These are phyloP conservation scores for Penicillium sp. DNA, from an alignment of 2,329 filamentous ascomycete species.

Conservation along the genomic window DNA sequence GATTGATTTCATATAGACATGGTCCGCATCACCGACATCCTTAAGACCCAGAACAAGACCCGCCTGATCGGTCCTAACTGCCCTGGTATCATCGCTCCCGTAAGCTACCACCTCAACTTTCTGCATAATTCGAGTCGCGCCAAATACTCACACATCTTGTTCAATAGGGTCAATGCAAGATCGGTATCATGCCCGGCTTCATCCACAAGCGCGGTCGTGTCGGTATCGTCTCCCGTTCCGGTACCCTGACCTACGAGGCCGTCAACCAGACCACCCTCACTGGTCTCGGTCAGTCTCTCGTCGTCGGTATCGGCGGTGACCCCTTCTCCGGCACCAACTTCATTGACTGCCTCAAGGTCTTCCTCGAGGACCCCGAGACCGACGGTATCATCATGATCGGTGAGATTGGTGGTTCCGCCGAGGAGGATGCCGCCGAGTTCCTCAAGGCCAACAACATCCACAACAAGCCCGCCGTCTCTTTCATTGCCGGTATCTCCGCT, in stretches of 20 bases:
- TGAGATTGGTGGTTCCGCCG: conserved; percentile 94
- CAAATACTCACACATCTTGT: conserved; percentile 26
- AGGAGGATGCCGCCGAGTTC: conserved; percentile 98
- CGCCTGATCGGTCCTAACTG: conserved; percentile 97
- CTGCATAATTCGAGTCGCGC: not conserved
- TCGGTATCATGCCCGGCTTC: conserved; percentile 99
- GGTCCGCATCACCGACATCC: conserved; percentile 96
- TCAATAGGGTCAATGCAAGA: conserved; percentile 88
- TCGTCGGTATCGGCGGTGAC: conserved; percentile 97
- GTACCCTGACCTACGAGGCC: conserved; percentile 98
- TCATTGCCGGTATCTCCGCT: conserved; percentile 97
- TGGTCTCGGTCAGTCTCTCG: conserved; percentile 94
- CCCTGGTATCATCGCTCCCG: conserved; percentile 87
- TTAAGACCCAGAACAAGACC: conserved; percentile 97
- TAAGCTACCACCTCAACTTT: conserved; percentile 36
- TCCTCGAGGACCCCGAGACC: conserved; percentile 92
- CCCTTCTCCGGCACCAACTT: conserved; percentile 99
- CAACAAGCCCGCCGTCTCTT: conserved; percentile 95
- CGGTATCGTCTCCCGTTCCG: conserved; percentile 96
- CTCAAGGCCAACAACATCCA: conserved; percentile 85
- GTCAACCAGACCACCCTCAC: conserved; percentile 99
- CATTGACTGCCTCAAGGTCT: conserved; percentile 97
- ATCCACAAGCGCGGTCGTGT: conserved; percentile 99
- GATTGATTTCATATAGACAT: conserved; percentile 64
- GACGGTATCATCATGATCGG: conserved; percentile 99